These are phyloP conservation scores for Ustilago bromivora DNA, from an alignment of 1,284 basidiomycete genomes.

Conservation along the genomic window DNA sequence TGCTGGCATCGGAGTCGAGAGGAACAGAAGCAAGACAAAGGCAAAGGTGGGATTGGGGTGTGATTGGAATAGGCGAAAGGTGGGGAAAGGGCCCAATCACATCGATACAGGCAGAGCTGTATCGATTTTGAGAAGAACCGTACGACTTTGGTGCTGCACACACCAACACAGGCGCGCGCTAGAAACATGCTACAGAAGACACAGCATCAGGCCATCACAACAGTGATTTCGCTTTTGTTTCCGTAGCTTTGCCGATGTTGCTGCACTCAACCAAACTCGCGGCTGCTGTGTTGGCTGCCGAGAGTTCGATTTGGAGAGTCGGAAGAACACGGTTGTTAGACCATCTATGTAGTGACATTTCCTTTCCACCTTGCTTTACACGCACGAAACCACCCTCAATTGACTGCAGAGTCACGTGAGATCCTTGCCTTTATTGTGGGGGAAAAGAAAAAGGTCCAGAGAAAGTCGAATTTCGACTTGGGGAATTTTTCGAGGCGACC, in stretches of 20 bases:
- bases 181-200: not conserved
- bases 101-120: constrained; percentile 9
- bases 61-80: constrained; percentile 25
- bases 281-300: too few relatives aligned
- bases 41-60: not conserved
- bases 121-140: constrained; percentile 37
- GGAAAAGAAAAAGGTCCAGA: not conserved
- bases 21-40: constrained; percentile 6
- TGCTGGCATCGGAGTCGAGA: constrained; percentile 49
- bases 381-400: not conserved
- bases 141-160: constrained; percentile 24
- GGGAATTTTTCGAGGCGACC: not conserved
- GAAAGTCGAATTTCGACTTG: constrained; percentile 3
- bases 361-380: not conserved
- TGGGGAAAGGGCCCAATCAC: constrained; percentile 31
- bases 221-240: not conserved
- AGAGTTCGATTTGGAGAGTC: too few relatives aligned
- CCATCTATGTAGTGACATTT: not conserved
- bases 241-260: too few relatives aligned
- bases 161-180: not conserved
- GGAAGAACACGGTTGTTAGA: not conserved
- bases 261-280: too few relatives aligned
- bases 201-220: not conserved
- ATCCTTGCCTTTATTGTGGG: constrained; percentile 3
- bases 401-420: constrained; percentile 6